Evolutionary conservation across 306 rosid species (phyloP).

Genomic region (Castanospermum australe): DNA sequence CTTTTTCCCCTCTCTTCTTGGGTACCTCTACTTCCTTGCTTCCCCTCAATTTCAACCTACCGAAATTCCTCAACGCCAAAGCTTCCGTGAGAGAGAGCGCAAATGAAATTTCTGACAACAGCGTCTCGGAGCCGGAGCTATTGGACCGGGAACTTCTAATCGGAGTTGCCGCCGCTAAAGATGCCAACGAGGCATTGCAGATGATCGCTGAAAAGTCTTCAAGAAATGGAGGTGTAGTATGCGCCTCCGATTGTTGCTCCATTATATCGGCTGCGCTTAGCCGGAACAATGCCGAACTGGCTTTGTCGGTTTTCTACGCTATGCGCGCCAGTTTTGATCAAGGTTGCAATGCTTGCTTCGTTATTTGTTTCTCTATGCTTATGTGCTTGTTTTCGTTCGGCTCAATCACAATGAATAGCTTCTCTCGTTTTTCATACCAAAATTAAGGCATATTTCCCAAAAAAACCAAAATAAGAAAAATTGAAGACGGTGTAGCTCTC

Average conservation of each 20-base stretch:
- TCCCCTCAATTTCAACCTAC: slow-evolving; percentile 13
- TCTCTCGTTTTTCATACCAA: neutral
- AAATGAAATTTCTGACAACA: slow-evolving; percentile 44
- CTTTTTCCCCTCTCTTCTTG: slow-evolving; percentile 22
- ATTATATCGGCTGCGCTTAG: slow-evolving; percentile 68
- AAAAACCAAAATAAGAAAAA: neutral
- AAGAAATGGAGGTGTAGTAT: slow-evolving; percentile 48
- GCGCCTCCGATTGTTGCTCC: slow-evolving; percentile 54
- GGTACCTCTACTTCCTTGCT: slow-evolving; percentile 20
- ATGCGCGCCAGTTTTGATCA: slow-evolving; percentile 77
- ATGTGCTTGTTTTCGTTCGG: neutral
- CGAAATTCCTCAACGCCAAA: slow-evolving; percentile 30
- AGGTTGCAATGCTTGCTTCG: slow-evolving; percentile 32
- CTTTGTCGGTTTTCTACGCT: slow-evolving; percentile 77
- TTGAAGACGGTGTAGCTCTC: neutral
- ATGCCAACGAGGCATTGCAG: slow-evolving; percentile 57
- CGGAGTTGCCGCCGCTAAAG: slow-evolving; percentile 48
- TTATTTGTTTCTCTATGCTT: neutral
- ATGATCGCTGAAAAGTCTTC: slow-evolving; percentile 43
- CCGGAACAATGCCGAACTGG: slow-evolving; percentile 68
- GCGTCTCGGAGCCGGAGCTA: slow-evolving; percentile 24
- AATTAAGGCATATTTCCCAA: neutral
- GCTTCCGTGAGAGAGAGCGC: slow-evolving; percentile 58
- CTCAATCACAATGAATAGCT: neutral
- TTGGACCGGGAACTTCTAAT: slow-evolving; percentile 48